These are phyloP conservation scores for Blastobotrys mokoenaii DNA, from an alignment of 805 yeast species.

Conservation along the genomic window DNA sequence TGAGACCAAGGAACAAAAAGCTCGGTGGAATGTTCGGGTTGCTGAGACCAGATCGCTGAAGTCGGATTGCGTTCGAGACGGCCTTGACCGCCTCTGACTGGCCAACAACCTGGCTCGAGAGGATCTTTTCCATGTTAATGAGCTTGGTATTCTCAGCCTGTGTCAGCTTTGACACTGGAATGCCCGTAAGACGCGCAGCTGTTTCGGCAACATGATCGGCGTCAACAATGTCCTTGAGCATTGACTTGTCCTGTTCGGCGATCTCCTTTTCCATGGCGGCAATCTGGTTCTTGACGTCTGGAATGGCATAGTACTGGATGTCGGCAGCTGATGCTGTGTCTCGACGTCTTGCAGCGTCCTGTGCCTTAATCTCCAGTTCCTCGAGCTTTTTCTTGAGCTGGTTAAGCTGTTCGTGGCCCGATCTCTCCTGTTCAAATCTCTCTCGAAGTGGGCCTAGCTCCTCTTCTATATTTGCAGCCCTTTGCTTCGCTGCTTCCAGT, in stretches of 20 bases:
- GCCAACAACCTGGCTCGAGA: slow-evolving; percentile 82
- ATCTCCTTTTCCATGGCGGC: slow-evolving; percentile 70
- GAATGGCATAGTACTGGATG: slow-evolving; percentile 93
- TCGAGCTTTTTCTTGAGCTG: slow-evolving; percentile 84
- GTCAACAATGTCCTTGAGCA: slow-evolving; percentile 86
- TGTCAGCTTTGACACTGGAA: slow-evolving; percentile 88
- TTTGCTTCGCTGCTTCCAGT: slow-evolving; percentile 66
- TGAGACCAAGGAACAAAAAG: slow-evolving; percentile 86
- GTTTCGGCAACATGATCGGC: slow-evolving; percentile 92
- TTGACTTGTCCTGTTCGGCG: slow-evolving; percentile 50
- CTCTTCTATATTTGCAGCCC: slow-evolving; percentile 77
- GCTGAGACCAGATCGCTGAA: slow-evolving; percentile 88
- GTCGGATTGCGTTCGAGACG: slow-evolving; percentile 88
- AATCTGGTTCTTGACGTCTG: slow-evolving; percentile 75
- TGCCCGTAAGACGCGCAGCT: slow-evolving; percentile 93
- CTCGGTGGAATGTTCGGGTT: slow-evolving; percentile 97
- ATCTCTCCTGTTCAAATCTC: slow-evolving; percentile 76
- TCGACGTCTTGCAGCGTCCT: slow-evolving; percentile 94
- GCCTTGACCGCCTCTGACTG: slow-evolving; percentile 94
- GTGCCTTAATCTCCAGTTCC: slow-evolving; percentile 86
- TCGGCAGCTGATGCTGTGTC: slow-evolving; percentile 95
- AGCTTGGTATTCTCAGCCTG: slow-evolving; percentile 93
- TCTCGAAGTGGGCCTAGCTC: slow-evolving; percentile 77
- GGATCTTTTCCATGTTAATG: slow-evolving; percentile 86
- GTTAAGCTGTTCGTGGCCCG: slow-evolving; percentile 86